These are phyloP conservation scores for Sapria himalayana DNA, from an alignment of 345 rosid species.

Conservation along the genomic window DNA sequence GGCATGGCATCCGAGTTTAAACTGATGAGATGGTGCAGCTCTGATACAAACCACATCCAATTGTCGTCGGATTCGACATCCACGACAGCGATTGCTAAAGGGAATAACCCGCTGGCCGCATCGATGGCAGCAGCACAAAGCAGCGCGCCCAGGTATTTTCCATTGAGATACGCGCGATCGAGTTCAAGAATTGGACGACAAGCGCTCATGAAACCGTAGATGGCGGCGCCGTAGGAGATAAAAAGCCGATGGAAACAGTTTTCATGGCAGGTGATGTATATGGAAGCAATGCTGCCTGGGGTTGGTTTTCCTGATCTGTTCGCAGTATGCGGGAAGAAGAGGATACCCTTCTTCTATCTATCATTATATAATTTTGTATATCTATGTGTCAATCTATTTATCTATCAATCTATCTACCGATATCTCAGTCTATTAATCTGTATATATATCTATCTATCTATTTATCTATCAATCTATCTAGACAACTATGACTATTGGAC, in stretches of 20 bases:
- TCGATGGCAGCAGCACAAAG: constrained; percentile 92
- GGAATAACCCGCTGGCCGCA: constrained; percentile 73
- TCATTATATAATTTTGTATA: no score
- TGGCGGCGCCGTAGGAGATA: constrained; percentile 68
- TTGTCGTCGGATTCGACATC: constrained; percentile 72
- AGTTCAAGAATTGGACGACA: constrained; percentile 91
- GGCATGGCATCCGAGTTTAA: constrained; percentile 90
- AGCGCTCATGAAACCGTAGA: constrained; percentile 75
- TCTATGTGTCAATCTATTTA: no score
- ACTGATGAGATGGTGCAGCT: constrained; percentile 85
- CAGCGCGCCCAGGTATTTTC: constrained; percentile 71
- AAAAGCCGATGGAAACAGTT: constrained; percentile 93
- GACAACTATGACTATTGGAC: no score
- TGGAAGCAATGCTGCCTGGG: constrained; percentile 89
- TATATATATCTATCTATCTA: no score
- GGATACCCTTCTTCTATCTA: constrained; percentile 96
- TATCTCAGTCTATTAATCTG: no score
- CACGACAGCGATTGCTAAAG: constrained; percentile 73
- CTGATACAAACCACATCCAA: constrained; percentile 98
- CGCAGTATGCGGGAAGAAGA: constrained; percentile 80
- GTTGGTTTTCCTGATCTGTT: constrained; percentile 58
- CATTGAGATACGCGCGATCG: constrained; percentile 78
- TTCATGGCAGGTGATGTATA: constrained; percentile 60
- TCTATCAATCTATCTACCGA: no score
- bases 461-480: no score